Evolutionary conservation across 2,329 filamentous ascomycete species (phyloP), one percentile per base, ranked within the genome.

Genomic region (Arthrinium phaeospermum): DNA sequence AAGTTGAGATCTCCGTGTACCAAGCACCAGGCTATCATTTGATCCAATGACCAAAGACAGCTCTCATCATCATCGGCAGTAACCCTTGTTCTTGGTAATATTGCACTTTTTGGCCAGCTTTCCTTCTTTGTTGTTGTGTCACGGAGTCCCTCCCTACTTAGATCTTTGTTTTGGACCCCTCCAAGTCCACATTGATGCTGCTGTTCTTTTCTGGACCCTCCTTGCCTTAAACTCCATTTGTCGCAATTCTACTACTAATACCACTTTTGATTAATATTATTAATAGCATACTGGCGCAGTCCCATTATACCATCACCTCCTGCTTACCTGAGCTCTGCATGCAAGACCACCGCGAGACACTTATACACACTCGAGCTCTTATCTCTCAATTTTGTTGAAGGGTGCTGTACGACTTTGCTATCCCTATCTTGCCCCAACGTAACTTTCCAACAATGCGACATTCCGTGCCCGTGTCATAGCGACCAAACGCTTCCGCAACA

Each of bases 61-160:
- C 53, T 22, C 30, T 22, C 30, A 61, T 34, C 46, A 49, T 49
- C 19, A 49, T 49, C 46, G 19, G 19, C 46, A 49, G 10, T 19
- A 47, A 47, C 19, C 19, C 46, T 47, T 47, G 46, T 47, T n/a
- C n/a, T 22, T 49, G 46, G 22, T 49, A 22, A 6, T 47, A 47
- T 47, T 47, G 45, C 45, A 47, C 45, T 47, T 47, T 47, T 19
- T 68, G 30, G 30, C 71, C 73, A 70, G 70, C 72, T 69, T 71
- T 41, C 37, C 7, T 41, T 41, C 37, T 10, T 41, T 41, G 37
- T 41, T 61, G 46, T 49, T 69, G 47, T 69, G 34, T 70, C 69
- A 70, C n/a, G 41, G 46, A 51, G n/a, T 30, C 27, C 27, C 27
- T 30, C 27, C 27, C 27, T 51, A 12, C 10, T 30, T 53, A 16